Conservation (phyloP, 2,329 filamentous ascomycete species). For the Cyphellophora europaea region DNA sequence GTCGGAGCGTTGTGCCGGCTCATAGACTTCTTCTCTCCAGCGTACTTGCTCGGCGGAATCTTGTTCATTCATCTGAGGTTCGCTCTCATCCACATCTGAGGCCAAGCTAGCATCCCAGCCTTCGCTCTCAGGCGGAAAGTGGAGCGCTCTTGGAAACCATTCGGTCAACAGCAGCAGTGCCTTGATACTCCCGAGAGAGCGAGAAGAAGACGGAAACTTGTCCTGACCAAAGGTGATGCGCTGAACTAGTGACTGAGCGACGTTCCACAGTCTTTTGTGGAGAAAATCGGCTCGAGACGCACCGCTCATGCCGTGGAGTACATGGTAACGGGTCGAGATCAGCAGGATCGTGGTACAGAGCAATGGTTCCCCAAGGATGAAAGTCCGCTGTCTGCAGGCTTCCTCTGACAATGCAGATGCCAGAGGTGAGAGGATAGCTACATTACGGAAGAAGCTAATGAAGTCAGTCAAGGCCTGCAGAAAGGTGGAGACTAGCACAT, state of each 20-base stretch:
- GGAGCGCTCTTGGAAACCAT: slow-evolving; percentile 47
- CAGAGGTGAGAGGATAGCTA: slow-evolving; percentile 42
- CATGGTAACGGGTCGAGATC: slow-evolving; percentile 45
- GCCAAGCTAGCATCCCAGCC: slow-evolving; percentile 36
- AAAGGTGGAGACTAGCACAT: too few species aligned
- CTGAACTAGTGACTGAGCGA: slow-evolving; percentile 45
- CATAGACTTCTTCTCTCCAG: slow-evolving; percentile 46
- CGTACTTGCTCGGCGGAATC: slow-evolving; percentile 28
- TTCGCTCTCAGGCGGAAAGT: slow-evolving; percentile 44
- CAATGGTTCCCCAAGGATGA: slow-evolving; percentile 43
- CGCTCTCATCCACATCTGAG: slow-evolving; percentile 44
- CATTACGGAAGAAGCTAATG: slow-evolving; percentile 45
- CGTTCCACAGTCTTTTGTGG: slow-evolving; percentile 45
- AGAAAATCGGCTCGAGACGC: slow-evolving; percentile 44
- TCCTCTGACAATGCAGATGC: slow-evolving; percentile 40
- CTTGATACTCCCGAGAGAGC: slow-evolving; percentile 44
- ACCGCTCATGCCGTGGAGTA: slow-evolving; percentile 32
- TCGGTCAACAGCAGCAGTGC: slow-evolving; percentile 45
- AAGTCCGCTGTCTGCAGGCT: slow-evolving; percentile 37
- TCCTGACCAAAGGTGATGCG: slow-evolving; percentile 46
- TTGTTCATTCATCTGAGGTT: slow-evolving; percentile 45
- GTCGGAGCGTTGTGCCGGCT: slow-evolving; percentile 36
- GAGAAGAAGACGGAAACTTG: slow-evolving; percentile 38
- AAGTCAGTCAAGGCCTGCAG: too few species aligned
- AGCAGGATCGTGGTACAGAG: slow-evolving; percentile 45